Evolutionary conservation across 2,329 filamentous ascomycete species (phyloP), one percentile per base, ranked within the genome.

Genomic region (Aspergillus sp.): DNA sequence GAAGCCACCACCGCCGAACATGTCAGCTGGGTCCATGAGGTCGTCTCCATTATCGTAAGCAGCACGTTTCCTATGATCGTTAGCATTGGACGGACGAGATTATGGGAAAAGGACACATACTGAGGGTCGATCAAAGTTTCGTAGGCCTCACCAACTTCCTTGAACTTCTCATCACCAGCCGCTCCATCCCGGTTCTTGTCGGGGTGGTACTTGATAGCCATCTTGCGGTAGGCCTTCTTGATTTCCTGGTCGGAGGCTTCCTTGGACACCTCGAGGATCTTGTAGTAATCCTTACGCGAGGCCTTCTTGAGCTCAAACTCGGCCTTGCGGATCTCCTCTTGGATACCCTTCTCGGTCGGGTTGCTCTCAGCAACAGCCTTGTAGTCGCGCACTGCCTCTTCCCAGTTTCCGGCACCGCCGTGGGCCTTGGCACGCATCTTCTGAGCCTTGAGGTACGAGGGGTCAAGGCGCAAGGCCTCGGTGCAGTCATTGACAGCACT

Each of bases 231-330:
- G 2, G 91, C 93, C 73, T 90, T 91, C 78, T 97, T 98, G 74
- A 98, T 93, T 43, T 93, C 82, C 45, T 76, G 76, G 19, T 95
- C 89, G 33, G 79, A 80, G 32, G 90, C 90, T 49, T 90, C 86
- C 76, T 96, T 97, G 45, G 86, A 75, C 7, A 98, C 73, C 5
- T 85, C 87, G 42, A 98, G 81, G 54, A 97, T 95, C 79, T 96
- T 96, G 76, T 98, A 98, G 73, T 95, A 97, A 63, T 98, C 93
- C 71, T 98, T 98, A 49, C 93, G 80, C 71, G 91, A 86, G 66
- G 86, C 87, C 83, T 97, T 97, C 83, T 98, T 98, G 51, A 97
- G 74, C 71, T 98, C 93, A 27, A 96, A 74, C 72, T 98, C 91
- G 1, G 91, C 93, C 58, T 85, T 87, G 45, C 88, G 85, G 36